Evolutionary conservation across 1,284 basidiomycete genomes (phyloP), one percentile per base, ranked within the genome.

Genomic region (Macrocystidia cucumis): DNA sequence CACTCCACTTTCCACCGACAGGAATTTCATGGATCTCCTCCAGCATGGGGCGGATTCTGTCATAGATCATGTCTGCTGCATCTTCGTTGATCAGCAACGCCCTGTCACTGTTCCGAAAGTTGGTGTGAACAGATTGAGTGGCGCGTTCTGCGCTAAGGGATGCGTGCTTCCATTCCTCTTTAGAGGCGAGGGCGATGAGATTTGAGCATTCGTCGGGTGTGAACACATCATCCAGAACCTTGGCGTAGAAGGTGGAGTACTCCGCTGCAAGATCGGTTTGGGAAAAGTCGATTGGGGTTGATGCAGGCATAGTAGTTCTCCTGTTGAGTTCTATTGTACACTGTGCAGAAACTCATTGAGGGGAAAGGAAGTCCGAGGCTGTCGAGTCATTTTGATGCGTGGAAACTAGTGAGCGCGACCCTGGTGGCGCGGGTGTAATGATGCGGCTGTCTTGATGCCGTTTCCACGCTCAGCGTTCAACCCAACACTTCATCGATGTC

Each of bases 201-300:
- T 47, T 47, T 3, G 44, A 44, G 34, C 62, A 65, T 44, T 65
- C 62, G 4, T 51, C 42, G 2, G 45, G 39, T 1, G 56, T 53
- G 43, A 64, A 59, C 3, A 63, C 24, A 27, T 57, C 41, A 46
- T 65, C 63, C 16, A 64, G 35, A 24, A 64, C 49, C 34, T 60
- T 60, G 24, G 59, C 51, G 45, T 60, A 64, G 37, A 34, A 39
- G 0, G 48, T 45, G 5, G 45, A 34, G 34, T 61, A 63, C 2
- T 55, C 48, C 3, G 13, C 17, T 0, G 49, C 46, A 4, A 63
- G 37, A 2, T 48, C 40, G 1, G 60, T 61, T 3, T 32, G 40
- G 5, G 53, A 48, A 38, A 59, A 56, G 43, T 63, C 54, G 27
- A 62, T 54, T 11, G 37, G 45, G 2, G 38, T 39, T 13, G 11